Percentiles rank a stretch among this genome's conserved stretches.
phyloP scores from a whole-genome alignment of 768 basidiomycete genomes.

The Phlebiopsis gigantea region DNA sequence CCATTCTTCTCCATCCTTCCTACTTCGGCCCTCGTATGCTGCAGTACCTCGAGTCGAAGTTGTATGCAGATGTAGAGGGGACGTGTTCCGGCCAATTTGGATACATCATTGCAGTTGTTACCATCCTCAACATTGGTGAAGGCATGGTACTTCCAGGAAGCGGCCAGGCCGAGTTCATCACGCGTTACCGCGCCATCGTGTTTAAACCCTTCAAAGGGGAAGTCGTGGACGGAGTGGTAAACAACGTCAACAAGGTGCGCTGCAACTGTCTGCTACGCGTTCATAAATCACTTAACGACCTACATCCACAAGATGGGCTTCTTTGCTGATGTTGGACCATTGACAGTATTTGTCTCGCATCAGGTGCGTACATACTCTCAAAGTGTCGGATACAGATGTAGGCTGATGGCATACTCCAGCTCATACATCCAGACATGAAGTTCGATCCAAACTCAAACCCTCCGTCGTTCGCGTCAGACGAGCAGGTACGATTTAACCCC shows the following conservation, averaged over 20 bases:
- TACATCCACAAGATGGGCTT: conserved; percentile 96
- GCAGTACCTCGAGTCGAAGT: conserved; percentile 86
- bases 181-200: conserved; percentile 92
- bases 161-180: conserved; percentile 94
- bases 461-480: conserved; percentile 91
- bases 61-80: conserved; percentile 95
- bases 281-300: no score
- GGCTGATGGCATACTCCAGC: conserved; percentile 48
- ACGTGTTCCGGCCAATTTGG: conserved; percentile 95
- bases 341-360: conserved; percentile 92
- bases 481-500: conserved; percentile 49
- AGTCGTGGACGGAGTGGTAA: conserved; percentile 94
- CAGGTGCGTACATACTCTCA: conserved; percentile 58
- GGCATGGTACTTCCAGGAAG: conserved; percentile 89
- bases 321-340: conserved; percentile 93
- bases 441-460: conserved; percentile 97
- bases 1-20: conserved; percentile 94
- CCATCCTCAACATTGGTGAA: conserved; percentile 86
- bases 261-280: background rate
- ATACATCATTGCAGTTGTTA: conserved; percentile 89
- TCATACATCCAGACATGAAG: conserved; percentile 89
- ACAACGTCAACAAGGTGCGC: conserved; percentile 90
- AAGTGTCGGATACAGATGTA: no score
- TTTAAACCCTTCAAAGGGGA: conserved; percentile 99
- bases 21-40: conserved; percentile 97